Evolutionary conservation across 2,329 filamentous ascomycete genomes (phyloP), one percentile per base, ranked within the genome.

Genomic region (Talaromyces sp.): DNA sequence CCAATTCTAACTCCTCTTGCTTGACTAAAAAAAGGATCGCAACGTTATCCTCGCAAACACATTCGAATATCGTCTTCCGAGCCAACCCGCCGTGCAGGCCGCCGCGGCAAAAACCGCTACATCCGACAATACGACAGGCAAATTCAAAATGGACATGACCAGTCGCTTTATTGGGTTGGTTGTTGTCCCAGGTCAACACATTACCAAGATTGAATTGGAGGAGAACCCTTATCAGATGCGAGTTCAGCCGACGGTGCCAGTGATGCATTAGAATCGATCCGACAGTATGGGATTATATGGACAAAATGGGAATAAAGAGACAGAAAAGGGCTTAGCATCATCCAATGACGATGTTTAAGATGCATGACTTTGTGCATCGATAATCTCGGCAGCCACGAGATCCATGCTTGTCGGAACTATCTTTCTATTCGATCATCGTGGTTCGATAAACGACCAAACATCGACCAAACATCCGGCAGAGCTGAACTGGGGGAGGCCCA

Each of bases 101-200:
- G 77, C 76, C 25, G 77, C 76, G 25, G 51, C 61, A 45, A 51
- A 34, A 31, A 36, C 61, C 8, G 27, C 51, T 38, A 27, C 61
- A 34, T 25, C 61, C 25, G 82, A 78, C 11, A 22, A 54, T 13
- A 27, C 27, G 3, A 34, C 51, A n/a, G 60, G 49, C 34, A 66
- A 78, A 63, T 74, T 90, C 64, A 86, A 84, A 68, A 78, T 91
- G 63, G 86, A 92, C 71, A 91, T 96, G 88, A 90, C 87, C 29
- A 93, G 91, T 70, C 88, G 95, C 63, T 96, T 92, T 74, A 86
- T 99, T 25, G 95, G 95, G 0, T 80, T 98, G 29, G 88, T 99
- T 2, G 93, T 97, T 27, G 87, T 99, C 3, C 95, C 95, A 0
- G 93, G 94, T 0, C 83, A 90, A 70, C 88, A 96, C 75, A 91